phyloP scores from a whole-genome alignment of 306 rosid species.

The Citrullus colocynthis region DNA sequence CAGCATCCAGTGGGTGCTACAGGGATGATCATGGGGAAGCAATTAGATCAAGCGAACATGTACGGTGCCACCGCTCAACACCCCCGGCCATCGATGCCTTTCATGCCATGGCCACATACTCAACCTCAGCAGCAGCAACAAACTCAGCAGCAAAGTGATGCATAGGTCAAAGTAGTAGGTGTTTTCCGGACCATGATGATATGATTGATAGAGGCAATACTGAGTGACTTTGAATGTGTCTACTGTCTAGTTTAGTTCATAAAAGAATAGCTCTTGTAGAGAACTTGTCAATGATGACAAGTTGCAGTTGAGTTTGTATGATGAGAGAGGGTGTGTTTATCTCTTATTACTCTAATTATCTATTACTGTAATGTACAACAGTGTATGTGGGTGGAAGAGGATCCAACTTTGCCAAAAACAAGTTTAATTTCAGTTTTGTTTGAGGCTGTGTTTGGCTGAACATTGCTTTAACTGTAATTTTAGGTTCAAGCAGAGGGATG shows the following conservation, averaged over 20 bases:
- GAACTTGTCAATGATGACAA: background rate
- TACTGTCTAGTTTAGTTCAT: background rate
- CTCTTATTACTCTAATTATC: background rate
- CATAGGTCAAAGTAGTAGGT: background rate
- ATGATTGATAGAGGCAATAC: background rate
- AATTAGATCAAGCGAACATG: constrained; percentile 11
- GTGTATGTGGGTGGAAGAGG: constrained; percentile 1
- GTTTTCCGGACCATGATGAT: background rate
- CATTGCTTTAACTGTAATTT: background rate
- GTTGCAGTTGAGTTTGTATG: constrained; percentile 7
- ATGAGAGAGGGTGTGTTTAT: constrained; percentile 5
- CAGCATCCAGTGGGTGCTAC: constrained; percentile 8
- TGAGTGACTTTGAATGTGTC: background rate
- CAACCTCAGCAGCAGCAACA: constrained; percentile 13
- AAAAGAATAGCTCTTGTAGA: constrained; percentile 1
- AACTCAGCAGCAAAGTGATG: constrained; percentile 9
- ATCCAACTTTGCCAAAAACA: background rate
- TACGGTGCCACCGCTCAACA: constrained; percentile 1
- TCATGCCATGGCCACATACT: constrained; percentile 11
- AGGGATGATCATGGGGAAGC: constrained; percentile 16
- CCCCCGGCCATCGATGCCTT: constrained; percentile 11
- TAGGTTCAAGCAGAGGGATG: background rate
- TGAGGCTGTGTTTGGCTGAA: background rate
- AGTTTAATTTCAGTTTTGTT: background rate
- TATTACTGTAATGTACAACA: background rate